Base-by-base conservation (phyloP, 257 asterid genomes). In the Haberlea rhodopensis region DNA sequence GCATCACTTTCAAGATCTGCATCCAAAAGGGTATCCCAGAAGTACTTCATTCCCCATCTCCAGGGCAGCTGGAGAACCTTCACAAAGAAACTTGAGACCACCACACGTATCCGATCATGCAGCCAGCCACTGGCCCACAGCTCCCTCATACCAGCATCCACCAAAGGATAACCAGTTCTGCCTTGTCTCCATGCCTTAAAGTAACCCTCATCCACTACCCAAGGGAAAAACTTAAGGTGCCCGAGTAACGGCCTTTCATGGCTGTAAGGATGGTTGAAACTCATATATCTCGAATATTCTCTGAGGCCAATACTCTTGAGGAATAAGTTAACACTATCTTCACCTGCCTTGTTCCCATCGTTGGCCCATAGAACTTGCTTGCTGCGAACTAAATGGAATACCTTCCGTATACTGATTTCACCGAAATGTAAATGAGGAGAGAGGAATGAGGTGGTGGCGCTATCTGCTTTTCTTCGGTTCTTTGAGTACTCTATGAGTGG, bases 41-140 rank as follows among this genome's bases (percentile, higher is more conserved):
- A 91, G 69, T 91, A 91, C 77, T 91, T 91, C 98, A 91, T 87
- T 19, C 98, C 95, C 98, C 96, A 91, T 70, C 95, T 82, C 96
- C 96, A 91, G 2, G 98, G 96, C 59, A 91, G 85, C 81, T 86
- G 96, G 76, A 91, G 76, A 75, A 91, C 92, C 79, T 91, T 91
- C 19, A 91, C 98, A 72, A 89, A 91, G 85, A 91, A 91, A 69
- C 98, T 91, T 1, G 98, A 76, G 24, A 91, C 98, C 3, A 91
- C 96, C 9, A 87, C 95, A 3, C 98, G 79, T 71, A 91, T 91
- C 78, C 96, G 61, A 68, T 91, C 96, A 48, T 91, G 96, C 24
- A 91, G 81, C 96, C 98, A 91, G 10, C 96, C 96, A 6, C 96
- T 85, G 51, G 98, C 98, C 98, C 98, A 89, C 1, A 91, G 78